phyloP scores from a whole-genome alignment of 2,329 filamentous ascomycete genomes.

The Botrytis fabae region DNA sequence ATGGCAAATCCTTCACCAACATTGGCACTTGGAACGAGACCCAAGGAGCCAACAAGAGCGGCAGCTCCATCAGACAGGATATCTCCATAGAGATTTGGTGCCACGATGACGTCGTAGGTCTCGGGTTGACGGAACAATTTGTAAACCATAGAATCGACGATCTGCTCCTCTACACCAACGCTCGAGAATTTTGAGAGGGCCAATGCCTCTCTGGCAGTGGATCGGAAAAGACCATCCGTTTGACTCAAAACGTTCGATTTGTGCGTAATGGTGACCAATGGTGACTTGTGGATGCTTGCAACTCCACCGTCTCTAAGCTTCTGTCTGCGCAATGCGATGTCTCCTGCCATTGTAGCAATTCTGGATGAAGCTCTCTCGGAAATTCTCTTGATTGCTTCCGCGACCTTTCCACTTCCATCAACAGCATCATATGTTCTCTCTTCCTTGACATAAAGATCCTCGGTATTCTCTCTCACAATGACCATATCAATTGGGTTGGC shows the following conservation, averaged over 20 bases:
- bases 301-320: slow-evolving; percentile 65
- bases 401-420: slow-evolving; percentile 73
- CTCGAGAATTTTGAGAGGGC: slow-evolving; percentile 61
- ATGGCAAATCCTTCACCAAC: slow-evolving; percentile 94
- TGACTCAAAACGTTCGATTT: slow-evolving; percentile 97
- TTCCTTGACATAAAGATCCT: slow-evolving; percentile 90
- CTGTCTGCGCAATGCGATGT: slow-evolving; percentile 86
- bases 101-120: slow-evolving; percentile 96
- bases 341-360: slow-evolving; percentile 90
- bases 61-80: slow-evolving; percentile 95
- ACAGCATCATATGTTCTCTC: slow-evolving; percentile 78
- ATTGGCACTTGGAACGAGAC: slow-evolving; percentile 91
- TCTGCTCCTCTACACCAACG: slow-evolving; percentile 87
- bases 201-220: slow-evolving; percentile 73
- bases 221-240: slow-evolving; percentile 93
- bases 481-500: slow-evolving; percentile 76
- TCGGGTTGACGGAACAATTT: slow-evolving; percentile 96
- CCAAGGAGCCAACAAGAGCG: slow-evolving; percentile 86
- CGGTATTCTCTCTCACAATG: slow-evolving; percentile 98
- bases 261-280: slow-evolving; percentile 94
- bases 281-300: slow-evolving; percentile 62
- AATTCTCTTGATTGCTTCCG: slow-evolving; percentile 97
- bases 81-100: slow-evolving; percentile 96
- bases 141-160: slow-evolving; percentile 99
- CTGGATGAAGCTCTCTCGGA: slow-evolving; percentile 79